Evolutionary conservation across 208 protist species (phyloP), one percentile per base, ranked within the genome.

Genomic region (Kentomonas sorsogonicus): DNA sequence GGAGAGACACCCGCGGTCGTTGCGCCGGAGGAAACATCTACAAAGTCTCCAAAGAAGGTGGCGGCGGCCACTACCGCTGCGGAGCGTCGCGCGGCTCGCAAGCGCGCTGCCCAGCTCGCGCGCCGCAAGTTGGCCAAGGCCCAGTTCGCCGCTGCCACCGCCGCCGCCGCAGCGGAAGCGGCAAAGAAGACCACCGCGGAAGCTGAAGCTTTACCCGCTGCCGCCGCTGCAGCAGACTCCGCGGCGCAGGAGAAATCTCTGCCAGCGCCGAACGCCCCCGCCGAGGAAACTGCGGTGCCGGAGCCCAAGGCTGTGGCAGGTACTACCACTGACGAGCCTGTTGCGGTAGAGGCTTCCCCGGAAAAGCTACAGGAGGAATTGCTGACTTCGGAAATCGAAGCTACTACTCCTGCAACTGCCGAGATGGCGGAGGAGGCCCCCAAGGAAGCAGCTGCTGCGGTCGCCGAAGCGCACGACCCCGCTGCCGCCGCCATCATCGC

Each of bases 221-320:
- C 15, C 2, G 30, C 16, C 3, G 34, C 27, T 4, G 26, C 23
- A 2, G 34, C 16, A 2, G 48, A 38, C 3, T 4, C 48, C 30
- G 31, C 15, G 3, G 5, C 26, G 31, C n/a, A n/a, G n/a, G n/a
- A n/a, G n/a, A n/a, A n/a, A n/a, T n/a, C n/a, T n/a, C n/a, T n/a
- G n/a, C n/a, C n/a, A n/a, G n/a, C n/a, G n/a, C n/a, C n/a, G n/a
- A n/a, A n/a, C n/a, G n/a, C n/a, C n/a, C n/a, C 34, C 34, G 34
- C 34, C 13, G 34, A 16, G 9, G 34, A 39, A 39, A 13, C 34
- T 39, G 13, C 34, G n/a, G n/a, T n/a, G n/a, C n/a, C n/a, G n/a
- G 27, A 51, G 45, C 45, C 18, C 45, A 51, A 51, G 45, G 26
- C 26, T 31, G 30, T 22, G 13, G 45, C 34, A 63, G 38, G 16